Evolutionary conservation across 73 alveolate species (phyloP).

Genomic region (Durusdinium trenchii): DNA sequence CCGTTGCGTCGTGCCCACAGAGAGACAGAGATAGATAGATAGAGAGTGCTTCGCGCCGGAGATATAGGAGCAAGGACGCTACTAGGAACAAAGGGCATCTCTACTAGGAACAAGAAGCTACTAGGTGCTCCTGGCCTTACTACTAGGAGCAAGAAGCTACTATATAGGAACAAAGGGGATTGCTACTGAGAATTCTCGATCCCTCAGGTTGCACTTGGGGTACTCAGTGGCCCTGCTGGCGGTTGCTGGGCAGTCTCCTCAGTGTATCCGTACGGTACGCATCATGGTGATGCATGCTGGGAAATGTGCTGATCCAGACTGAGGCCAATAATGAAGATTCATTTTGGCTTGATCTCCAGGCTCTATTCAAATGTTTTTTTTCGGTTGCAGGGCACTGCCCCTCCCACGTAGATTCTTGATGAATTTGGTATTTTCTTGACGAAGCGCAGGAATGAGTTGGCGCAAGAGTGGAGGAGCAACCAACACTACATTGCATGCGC

Average conservation of each 20-base stretch:
- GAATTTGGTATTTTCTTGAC: not conserved
- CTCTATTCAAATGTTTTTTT: not conserved
- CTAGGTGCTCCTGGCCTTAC: too few relatives aligned
- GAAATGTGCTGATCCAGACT: not conserved
- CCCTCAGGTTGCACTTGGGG: conserved; percentile 40
- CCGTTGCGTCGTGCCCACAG: too few relatives aligned
- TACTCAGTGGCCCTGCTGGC: conserved; percentile 52
- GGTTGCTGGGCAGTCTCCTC: conserved; percentile 15
- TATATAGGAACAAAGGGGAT: too few relatives aligned
- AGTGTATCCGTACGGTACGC: too few relatives aligned
- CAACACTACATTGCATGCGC: conserved; percentile 19
- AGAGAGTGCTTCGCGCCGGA: too few relatives aligned
- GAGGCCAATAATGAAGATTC: conserved; percentile 73
- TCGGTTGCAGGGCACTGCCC: not conserved
- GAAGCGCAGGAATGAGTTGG: conserved; percentile 68
- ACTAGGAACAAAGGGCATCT: too few relatives aligned
- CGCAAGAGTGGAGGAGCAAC: conserved; percentile 45
- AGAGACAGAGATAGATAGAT: too few relatives aligned
- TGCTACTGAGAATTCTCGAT: too few relatives aligned
- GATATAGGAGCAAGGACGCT: too few relatives aligned
- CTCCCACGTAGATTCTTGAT: too few relatives aligned
- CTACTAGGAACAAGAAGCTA: too few relatives aligned
- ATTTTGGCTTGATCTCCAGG: conserved; percentile 68
- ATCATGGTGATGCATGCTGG: not conserved
- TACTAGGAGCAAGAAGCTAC: too few relatives aligned